Evolutionary conservation across 2,329 filamentous ascomycete species (phyloP).

Genomic region (Colletotrichum sp.): DNA sequence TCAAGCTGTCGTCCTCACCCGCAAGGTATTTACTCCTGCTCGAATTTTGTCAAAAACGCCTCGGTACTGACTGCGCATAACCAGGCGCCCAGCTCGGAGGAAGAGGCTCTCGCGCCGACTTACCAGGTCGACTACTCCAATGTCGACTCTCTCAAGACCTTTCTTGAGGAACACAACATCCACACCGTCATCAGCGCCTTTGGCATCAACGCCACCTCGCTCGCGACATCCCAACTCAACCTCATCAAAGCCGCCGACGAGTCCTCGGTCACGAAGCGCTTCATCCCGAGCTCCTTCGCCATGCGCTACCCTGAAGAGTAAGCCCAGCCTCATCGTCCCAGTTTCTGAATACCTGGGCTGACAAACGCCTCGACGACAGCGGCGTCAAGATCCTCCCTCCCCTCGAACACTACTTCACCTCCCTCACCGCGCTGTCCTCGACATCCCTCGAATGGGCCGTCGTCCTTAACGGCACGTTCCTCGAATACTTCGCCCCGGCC

Average conservation of each 20-base stretch:
- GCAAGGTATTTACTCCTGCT: constrained; percentile 31
- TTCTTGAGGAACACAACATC: constrained; percentile 29
- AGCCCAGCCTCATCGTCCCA: background rate
- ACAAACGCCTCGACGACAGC: background rate
- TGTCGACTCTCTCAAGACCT: background rate
- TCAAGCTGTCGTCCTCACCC: constrained; percentile 43
- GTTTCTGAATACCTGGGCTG: background rate
- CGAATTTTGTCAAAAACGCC: background rate
- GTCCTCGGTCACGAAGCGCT: constrained; percentile 40
- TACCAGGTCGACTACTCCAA: constrained; percentile 1
- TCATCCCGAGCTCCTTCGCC: constrained; percentile 48
- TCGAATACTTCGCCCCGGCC: constrained; percentile 50
- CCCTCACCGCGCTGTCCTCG: background rate
- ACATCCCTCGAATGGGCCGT: constrained; percentile 39
- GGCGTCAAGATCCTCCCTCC: constrained; percentile 25
- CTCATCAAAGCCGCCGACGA: constrained; percentile 47
- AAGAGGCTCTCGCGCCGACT: background rate
- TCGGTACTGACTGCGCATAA: background rate
- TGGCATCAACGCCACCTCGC: constrained; percentile 30
- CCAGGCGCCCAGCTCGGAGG: background rate
- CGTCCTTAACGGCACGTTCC: constrained; percentile 46
- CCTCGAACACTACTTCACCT: background rate
- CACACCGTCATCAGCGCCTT: constrained; percentile 50
- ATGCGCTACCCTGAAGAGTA: constrained; percentile 36
- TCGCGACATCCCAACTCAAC: constrained; percentile 39